Evolutionary conservation across 1,284 basidiomycete species (phyloP).

Genomic region (Apiotrichum gracile): DNA sequence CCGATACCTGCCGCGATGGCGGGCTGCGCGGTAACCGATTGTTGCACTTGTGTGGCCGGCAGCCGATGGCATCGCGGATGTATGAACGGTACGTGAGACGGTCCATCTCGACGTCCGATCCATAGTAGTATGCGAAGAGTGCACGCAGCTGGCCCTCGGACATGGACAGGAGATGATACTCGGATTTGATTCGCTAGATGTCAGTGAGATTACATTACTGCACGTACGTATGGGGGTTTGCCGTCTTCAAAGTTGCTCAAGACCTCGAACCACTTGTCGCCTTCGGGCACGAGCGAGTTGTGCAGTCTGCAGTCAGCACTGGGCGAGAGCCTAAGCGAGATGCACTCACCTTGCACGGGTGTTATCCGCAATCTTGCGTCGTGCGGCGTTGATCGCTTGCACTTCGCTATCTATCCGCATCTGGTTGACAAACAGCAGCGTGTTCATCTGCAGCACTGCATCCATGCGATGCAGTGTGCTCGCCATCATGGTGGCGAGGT

Average conservation of each 20-base stretch:
- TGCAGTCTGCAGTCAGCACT: neutral
- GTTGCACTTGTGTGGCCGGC: neutral
- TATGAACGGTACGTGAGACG: neutral
- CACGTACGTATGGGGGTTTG: neutral
- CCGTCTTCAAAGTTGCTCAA: neutral
- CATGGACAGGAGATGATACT: neutral
- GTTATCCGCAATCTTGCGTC: neutral
- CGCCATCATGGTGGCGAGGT: neutral
- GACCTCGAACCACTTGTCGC: neutral
- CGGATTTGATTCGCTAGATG: neutral
- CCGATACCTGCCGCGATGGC: neutral
- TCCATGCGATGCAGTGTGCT: neutral
- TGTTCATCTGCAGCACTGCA: conserved; percentile 1
- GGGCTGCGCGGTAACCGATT: neutral
- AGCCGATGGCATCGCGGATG: conserved; percentile 1
- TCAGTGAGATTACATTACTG: neutral
- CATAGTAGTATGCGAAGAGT: neutral
- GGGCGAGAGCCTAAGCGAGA: neutral
- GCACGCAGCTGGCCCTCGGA: neutral
- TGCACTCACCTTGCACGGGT: neutral
- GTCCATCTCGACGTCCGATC: neutral
- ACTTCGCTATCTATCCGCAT: neutral
- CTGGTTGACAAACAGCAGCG: conserved; percentile 1
- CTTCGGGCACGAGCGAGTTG: neutral
- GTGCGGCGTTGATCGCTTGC: neutral